Evolutionary conservation across 148 eudicot genomes (phyloP).

Genomic region (Linanthus parryae): DNA sequence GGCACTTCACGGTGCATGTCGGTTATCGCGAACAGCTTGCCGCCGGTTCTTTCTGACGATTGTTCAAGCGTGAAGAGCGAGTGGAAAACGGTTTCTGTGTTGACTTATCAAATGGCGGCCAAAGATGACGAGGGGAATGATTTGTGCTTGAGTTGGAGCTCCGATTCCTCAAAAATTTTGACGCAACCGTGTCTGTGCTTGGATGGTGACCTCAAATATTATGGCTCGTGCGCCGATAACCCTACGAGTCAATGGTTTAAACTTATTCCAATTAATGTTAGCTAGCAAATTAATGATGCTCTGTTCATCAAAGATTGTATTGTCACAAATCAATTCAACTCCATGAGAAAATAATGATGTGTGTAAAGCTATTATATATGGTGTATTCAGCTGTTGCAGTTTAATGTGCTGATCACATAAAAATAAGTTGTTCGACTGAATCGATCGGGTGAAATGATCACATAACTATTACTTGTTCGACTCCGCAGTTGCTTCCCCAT

Average conservation of each 20-base stretch:
- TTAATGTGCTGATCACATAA: too few relatives aligned
- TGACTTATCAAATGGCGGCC: constrained; percentile 23
- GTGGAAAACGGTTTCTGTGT: constrained; percentile 23
- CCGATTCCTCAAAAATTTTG: constrained; percentile 7
- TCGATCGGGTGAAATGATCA: too few relatives aligned
- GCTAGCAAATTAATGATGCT: too few relatives aligned
- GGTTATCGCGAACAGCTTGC: constrained; percentile 11
- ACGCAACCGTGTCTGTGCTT: constrained; percentile 27
- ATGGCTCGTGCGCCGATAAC: constrained; percentile 17
- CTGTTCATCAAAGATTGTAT: too few relatives aligned
- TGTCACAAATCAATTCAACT: too few relatives aligned
- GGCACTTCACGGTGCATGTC: constrained; percentile 13
- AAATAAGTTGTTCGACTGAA: too few relatives aligned
- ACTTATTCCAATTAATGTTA: constrained; percentile 19
- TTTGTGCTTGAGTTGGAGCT: constrained; percentile 32
- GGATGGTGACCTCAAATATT: constrained; percentile 17
- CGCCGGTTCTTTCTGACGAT: constrained; percentile 14
- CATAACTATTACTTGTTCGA: too few relatives aligned
- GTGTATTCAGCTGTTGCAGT: too few relatives aligned
- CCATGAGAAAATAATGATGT: too few relatives aligned
- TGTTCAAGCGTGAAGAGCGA: constrained; percentile 15
- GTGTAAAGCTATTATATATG: too few relatives aligned
- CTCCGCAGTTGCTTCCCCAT: too few relatives aligned
- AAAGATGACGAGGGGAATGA: constrained; percentile 14
- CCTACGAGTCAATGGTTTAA: constrained; percentile 40